Conservation (phyloP, 1,284 basidiomycete genomes). For the Trametes versicolor region DNA sequence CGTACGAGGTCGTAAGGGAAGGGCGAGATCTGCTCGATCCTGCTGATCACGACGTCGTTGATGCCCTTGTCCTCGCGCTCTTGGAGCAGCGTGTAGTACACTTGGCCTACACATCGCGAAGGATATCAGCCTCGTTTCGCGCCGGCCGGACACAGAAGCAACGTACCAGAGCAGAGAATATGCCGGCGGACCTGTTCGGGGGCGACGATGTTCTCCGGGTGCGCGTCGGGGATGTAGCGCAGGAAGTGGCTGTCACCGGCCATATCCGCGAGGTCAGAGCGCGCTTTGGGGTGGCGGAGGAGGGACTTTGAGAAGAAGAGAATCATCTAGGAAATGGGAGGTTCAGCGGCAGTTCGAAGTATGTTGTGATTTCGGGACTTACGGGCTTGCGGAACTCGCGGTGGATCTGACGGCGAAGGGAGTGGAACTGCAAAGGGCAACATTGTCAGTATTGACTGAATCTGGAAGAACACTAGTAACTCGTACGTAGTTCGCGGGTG, state of each 20-base stretch:
- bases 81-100: slow-evolving; percentile 90
- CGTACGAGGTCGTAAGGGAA: slow-evolving; percentile 93
- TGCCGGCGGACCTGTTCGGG: slow-evolving; percentile 93
- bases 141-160: background rate
- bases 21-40: slow-evolving; percentile 94
- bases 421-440: slow-evolving; percentile 79
- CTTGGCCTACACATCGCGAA: slow-evolving; percentile 72
- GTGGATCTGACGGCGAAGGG: slow-evolving; percentile 93
- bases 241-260: slow-evolving; percentile 90
- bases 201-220: slow-evolving; percentile 74
- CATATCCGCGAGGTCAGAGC: slow-evolving; percentile 91
- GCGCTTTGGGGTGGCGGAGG: slow-evolving; percentile 92
- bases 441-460: slow-evolving; percentile 13
- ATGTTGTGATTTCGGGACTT: slow-evolving; percentile 34
- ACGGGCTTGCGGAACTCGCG: slow-evolving; percentile 97
- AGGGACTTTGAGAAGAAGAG: slow-evolving; percentile 98
- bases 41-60: slow-evolving; percentile 93
- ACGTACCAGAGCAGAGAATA: slow-evolving; percentile 84
- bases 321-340: slow-evolving; percentile 65
- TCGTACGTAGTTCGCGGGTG: slow-evolving; percentile 89
- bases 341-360: background rate
- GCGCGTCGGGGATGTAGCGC: slow-evolving; percentile 90
- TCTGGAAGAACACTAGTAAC: background rate
- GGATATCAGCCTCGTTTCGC: background rate
- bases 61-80: slow-evolving; percentile 91